Base-by-base conservation (phyloP, 2,329 filamentous ascomycete genomes). In the Beauveria bassiana region DNA sequence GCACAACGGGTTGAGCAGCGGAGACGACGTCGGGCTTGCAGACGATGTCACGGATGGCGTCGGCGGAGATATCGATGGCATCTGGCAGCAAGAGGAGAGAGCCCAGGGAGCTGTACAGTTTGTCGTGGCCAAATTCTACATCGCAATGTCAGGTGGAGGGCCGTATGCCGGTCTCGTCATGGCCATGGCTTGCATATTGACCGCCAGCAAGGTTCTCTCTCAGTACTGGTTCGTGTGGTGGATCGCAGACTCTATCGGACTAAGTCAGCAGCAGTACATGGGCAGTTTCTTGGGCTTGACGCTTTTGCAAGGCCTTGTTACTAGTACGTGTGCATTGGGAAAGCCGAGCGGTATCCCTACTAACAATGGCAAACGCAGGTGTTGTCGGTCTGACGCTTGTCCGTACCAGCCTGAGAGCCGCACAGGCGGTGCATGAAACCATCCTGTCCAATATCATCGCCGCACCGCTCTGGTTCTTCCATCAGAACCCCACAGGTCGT, bases 191-290 rank as follows among this genome's bases (percentile, higher is more conserved):
- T 55, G 43, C 14, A 10, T 55, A 3, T 18, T 61, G 14, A 55
- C 51, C 3, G 42, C 51, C 16, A 24, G 28, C 20, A 61, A 61
- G 20, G 51, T 43, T 2, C 18, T 55, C 22, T 61, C 59, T 10
- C 59, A 61, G 18, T 61, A 61, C 50, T 61, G 59, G 59, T 61
- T 61, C 22, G 51, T 61, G 20, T 61, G 59, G 59, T 61, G 51
- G 59, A 61, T 61, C 31, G 50, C 59, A 14, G 26, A 49, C 20
- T 46, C 43, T 5, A 31, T 61, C 8, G 43, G 43, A 7, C 50
- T 61, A 20, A 16, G 20, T 3, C 59, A 61, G 31, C 14, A 28
- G 5, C 50, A 55, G 42, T 61, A 61, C 20, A 61, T 55, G 59
- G 59, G 51, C 5, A 50, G 38, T 7, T 61, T 61, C n/a, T 34